Conservation (phyloP, 352 stramenopile species). For the Vaucheria bursata region DNA sequence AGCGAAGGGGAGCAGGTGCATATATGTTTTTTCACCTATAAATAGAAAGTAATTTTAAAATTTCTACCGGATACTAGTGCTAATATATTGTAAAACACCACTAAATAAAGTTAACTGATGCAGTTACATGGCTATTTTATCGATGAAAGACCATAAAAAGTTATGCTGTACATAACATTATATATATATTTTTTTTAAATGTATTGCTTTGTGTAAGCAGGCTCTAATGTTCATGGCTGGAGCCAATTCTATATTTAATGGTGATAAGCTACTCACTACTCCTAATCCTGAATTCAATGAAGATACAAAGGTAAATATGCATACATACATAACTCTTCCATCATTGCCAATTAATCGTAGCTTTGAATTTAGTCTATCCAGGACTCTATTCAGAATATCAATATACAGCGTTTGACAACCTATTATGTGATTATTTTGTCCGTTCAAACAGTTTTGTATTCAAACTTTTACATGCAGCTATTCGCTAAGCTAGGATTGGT, state of each 20-base stretch:
- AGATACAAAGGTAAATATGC: slow-evolving; percentile 62
- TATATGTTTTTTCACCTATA: too few relatives aligned
- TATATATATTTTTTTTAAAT: not conserved
- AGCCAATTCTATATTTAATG: slow-evolving; percentile 97
- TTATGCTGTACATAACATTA: not conserved
- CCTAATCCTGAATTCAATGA: slow-evolving; percentile 89
- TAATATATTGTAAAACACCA: not conserved
- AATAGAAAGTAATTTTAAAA: slow-evolving; percentile 53
- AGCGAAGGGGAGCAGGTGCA: slow-evolving; percentile 78
- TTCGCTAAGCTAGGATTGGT: slow-evolving; percentile 87
- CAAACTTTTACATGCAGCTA: slow-evolving; percentile 50
- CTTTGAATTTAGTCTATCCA: not conserved
- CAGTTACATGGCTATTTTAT: not conserved
- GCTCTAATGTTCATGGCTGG: slow-evolving; percentile 88
- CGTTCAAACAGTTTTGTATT: not conserved
- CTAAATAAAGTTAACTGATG: not conserved
- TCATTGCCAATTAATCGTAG: not conserved
- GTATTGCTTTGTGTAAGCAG: slow-evolving; percentile 49
- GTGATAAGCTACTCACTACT: slow-evolving; percentile 91
- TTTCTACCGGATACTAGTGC: not conserved
- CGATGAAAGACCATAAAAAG: not conserved
- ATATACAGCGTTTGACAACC: not conserved
- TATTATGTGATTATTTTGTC: not conserved
- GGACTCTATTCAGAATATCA: not conserved
- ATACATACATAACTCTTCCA: not conserved